Evolutionary conservation across 2,329 filamentous ascomycete genomes (phyloP).

Genomic region (Aureobasidium sp.): DNA sequence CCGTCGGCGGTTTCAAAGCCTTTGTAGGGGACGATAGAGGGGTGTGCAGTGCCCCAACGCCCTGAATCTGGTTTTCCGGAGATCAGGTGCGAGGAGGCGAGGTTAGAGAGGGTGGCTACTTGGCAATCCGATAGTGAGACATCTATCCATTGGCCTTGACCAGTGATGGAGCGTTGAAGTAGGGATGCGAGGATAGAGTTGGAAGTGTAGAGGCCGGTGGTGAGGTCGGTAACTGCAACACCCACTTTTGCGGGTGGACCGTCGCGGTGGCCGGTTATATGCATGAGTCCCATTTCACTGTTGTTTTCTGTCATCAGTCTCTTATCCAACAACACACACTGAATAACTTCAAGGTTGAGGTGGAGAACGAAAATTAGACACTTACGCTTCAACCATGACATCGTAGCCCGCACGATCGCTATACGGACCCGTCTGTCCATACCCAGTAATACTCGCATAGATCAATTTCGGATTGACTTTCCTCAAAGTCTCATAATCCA

Average conservation of each 20-base stretch:
- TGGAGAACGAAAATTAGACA: constrained; percentile 1
- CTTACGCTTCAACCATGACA: constrained; percentile 89
- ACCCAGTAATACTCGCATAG: constrained; percentile 94
- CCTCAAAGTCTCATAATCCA: constrained; percentile 77
- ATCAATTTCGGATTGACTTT: constrained; percentile 80
- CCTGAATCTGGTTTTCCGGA: constrained; percentile 82
- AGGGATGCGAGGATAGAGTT: constrained; percentile 94
- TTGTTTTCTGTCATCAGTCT: background rate
- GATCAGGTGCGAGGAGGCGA: constrained; percentile 84
- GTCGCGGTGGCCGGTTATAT: constrained; percentile 85
- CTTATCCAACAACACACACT: too few relatives aligned
- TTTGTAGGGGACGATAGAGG: constrained; percentile 94
- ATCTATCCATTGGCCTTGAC: constrained; percentile 86
- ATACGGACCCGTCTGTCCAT: constrained; percentile 92
- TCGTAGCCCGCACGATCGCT: constrained; percentile 86
- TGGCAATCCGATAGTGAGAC: constrained; percentile 89
- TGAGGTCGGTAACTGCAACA: constrained; percentile 92
- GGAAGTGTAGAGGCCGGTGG: constrained; percentile 88
- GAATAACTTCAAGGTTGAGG: too few relatives aligned
- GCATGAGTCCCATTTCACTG: constrained; percentile 89
- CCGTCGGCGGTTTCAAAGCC: constrained; percentile 64
- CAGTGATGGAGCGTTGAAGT: constrained; percentile 64
- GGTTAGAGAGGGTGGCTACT: constrained; percentile 88
- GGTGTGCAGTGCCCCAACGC: constrained; percentile 94
- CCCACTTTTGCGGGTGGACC: constrained; percentile 94